Evolutionary conservation across 2,329 filamentous ascomycete species (phyloP).

Genomic region (Fusarium pseudoanthophilum): DNA sequence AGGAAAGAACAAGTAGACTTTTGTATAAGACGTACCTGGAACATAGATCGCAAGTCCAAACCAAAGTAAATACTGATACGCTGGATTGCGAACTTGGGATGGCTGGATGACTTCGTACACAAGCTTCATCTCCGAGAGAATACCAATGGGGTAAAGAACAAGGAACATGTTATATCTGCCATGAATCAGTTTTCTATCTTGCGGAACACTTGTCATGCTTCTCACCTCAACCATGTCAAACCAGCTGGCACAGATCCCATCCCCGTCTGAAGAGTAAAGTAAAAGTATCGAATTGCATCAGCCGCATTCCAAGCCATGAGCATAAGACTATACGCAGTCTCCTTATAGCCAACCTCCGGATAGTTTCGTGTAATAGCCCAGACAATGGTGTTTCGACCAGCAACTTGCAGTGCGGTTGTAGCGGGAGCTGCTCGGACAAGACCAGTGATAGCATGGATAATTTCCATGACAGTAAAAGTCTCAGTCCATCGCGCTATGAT

Average conservation of each 20-base stretch:
- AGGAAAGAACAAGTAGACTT: no score
- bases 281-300: conserved; percentile 33
- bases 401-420: conserved; percentile 35
- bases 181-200: not conserved
- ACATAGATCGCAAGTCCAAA: conserved; percentile 25
- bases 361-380: conserved; percentile 42
- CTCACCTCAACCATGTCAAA: conserved; percentile 37
- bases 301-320: conserved; percentile 37
- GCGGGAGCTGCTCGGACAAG: conserved; percentile 34
- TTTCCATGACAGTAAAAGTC: conserved; percentile 25
- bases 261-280: conserved; percentile 33
- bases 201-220: not conserved
- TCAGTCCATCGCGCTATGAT: conserved; percentile 33
- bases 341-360: conserved; percentile 20
- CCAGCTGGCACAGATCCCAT: conserved; percentile 3
- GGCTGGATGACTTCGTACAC: conserved; percentile 36
- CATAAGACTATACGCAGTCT: conserved; percentile 34
- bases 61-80: conserved; percentile 37
- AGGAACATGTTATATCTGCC: conserved; percentile 37
- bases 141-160: conserved; percentile 28
- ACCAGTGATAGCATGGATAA: conserved; percentile 20
- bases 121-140: conserved; percentile 33
- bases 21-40: no score
- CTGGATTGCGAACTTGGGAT: conserved; percentile 20
- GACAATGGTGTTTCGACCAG: conserved; percentile 38